These are phyloP conservation scores for Bimuria novae-zelandiae DNA, from an alignment of 2,329 filamentous ascomycete genomes.

Conservation along the genomic window DNA sequence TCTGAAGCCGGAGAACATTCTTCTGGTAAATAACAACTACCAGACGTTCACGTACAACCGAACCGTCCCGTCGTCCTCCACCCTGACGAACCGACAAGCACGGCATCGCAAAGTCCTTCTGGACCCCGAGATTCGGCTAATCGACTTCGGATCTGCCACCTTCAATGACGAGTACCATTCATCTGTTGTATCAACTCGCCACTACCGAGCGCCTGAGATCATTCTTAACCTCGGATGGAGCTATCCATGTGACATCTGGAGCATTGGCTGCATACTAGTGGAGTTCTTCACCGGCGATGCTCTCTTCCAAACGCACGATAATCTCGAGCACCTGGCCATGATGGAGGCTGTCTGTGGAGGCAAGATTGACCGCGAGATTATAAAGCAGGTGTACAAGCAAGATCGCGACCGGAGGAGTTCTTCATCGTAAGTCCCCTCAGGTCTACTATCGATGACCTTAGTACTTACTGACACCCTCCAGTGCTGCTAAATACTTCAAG, in stretches of 20 bases:
- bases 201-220: conserved; percentile 70
- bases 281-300: conserved; percentile 72
- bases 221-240: conserved; percentile 71
- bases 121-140: conserved; percentile 68
- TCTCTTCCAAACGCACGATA: conserved; percentile 71
- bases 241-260: conserved; percentile 72
- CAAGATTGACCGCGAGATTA: conserved; percentile 60
- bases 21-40: conserved; percentile 67
- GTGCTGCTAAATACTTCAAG: conserved; percentile 57
- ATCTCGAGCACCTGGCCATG: conserved; percentile 70
- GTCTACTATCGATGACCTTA: too few species aligned
- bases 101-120: conserved; percentile 66
- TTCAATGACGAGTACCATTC: conserved; percentile 73
- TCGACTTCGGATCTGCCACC: conserved; percentile 70
- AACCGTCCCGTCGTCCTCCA: conserved; percentile 67
- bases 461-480: conserved; percentile 34
- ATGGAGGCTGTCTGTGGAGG: conserved; percentile 67
- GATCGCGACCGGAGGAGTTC: conserved; percentile 56
- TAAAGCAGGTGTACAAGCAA: conserved; percentile 57
- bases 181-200: conserved; percentile 68
- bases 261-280: conserved; percentile 70
- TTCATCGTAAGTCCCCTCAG: conserved; percentile 56
- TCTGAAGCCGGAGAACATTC: conserved; percentile 70
- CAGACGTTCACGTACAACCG: conserved; percentile 73
- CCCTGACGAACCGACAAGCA: conserved; percentile 60